Evolutionary conservation across 148 eudicot genomes (phyloP), one percentile per base, ranked within the genome.

Genomic region (Heliamphora exappendiculata): DNA sequence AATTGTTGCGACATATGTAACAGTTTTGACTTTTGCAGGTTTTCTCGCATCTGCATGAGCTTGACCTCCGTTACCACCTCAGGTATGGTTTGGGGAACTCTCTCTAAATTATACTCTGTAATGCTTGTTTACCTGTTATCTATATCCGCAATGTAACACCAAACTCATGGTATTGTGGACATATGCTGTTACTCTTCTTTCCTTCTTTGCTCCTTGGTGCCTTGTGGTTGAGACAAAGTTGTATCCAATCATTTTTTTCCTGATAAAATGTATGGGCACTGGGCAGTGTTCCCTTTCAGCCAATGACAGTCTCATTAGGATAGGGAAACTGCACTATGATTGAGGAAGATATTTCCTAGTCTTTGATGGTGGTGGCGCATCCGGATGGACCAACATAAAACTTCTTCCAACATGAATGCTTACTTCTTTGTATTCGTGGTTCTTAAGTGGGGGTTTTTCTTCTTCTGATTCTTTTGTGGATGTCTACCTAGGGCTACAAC

Each of bases 41-140:
- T 34, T 94, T 94, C 67, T 75, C 91, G 57, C 97, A 94, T 88
- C 81, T 94, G 83, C 98, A 92, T 76, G 97, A 92, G 55, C 98
- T 94, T 69, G 98, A 94, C 81, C 91, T 94, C 51, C 87, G 82
- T 58, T 94, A 86, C 81, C 98, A 94, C 83, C 96, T 94, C 41
- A 94, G 98, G 98, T 94, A 87, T 57, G 54, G 50, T 42, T n/a
- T 45, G 16, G 68, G 14, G 31, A 58, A 39, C 50, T 44, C 50
- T 53, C 24, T 57, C 16, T 78, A 57, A 58, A 10, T 75, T 42
- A 17, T 60, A 41, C 28, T 57, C 64, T 13, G n/a, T 41, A 42
- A 62, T 22, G 31, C 41, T 60, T 49, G 29, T 28, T 45, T 16
- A 34, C 33, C 22, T 28, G 9, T 42, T 53, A 24, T 67, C 0